Base-by-base conservation (phyloP, 148 eudicot species). In the Amaranthus palmeri region DNA sequence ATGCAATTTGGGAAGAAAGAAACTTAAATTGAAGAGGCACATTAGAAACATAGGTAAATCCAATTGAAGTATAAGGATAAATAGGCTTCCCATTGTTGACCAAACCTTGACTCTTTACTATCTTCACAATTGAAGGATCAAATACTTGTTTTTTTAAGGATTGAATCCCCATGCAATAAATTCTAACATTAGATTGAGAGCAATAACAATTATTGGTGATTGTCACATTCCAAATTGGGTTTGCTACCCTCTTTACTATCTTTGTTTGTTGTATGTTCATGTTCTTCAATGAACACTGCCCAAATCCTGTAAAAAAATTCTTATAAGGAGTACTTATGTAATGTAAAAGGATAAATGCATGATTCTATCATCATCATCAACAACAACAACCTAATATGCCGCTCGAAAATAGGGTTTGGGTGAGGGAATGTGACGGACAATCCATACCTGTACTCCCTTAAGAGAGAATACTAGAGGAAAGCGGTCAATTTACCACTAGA, bases 141-240 rank as follows among this genome's bases (percentile, higher is more conserved):
- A 77, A 59, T 12, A 10, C 40, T 7, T 15, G 36, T 25, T 25
- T 62, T 60, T 72, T 72, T 54, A 15, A 8, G n/a, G 68, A 66
- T 53, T n/a, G 72, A 72, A 72, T 43, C 47, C 76, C 76, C 13
- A 15, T 48, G 51, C 76, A 72, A 13, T 42, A 67, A 58, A 77
- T 67, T 59, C 7, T 77, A 36, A 77, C 60, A 50, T 72, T 40
- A 10, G 49, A 49, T 46, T 77, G 80, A 18, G 80, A 66, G 56
- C 80, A 77, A 40, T 77, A 77, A 46, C 80, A 77, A 12, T 77
- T 72, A 47, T 77, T 77, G 52, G 67, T 52, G 4, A 77, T 77
- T 67, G 67, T 66, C 62, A 77, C 80, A 36, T 77, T 72, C 80
- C 80, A 77, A 12, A 65, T 48, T 60, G 72, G 68, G 61, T 66